These are phyloP conservation scores for Boletellus sp. DNA, from an alignment of 768 basidiomycete genomes.

Conservation along the genomic window DNA sequence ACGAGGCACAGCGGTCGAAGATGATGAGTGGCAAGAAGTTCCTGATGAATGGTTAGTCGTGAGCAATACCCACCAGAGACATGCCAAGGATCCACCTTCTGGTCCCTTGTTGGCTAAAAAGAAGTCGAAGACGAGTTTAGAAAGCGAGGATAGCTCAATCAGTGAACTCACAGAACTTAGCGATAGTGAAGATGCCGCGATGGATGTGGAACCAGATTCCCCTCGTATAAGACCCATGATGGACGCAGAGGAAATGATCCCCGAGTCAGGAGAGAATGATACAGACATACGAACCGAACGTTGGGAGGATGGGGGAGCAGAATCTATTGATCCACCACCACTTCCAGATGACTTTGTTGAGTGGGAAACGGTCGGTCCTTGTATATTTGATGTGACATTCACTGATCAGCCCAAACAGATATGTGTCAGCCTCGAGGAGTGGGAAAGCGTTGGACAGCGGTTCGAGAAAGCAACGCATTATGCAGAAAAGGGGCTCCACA, in stretches of 20 bases:
- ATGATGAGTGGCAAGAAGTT: constrained; percentile 72
- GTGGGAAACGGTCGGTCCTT: constrained; percentile 82
- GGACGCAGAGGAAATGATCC: constrained; percentile 2
- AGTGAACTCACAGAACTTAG: constrained; percentile 77
- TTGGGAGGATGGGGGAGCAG: constrained; percentile 1
- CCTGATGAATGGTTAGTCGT: constrained; percentile 64
- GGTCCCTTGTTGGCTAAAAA: constrained; percentile 8
- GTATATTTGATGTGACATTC: neutral
- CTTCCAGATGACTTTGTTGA: constrained; percentile 62
- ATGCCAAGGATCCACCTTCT: constrained; percentile 10
- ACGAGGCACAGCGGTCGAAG: constrained; percentile 49
- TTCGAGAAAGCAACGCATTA: constrained; percentile 78
- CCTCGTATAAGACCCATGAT: neutral
- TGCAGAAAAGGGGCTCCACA: constrained; percentile 75
- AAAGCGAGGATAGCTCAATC: constrained; percentile 56
- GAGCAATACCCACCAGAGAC: constrained; percentile 17
- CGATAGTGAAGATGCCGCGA: constrained; percentile 37
- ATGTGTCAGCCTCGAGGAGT: constrained; percentile 78
- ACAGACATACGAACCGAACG: constrained; percentile 1
- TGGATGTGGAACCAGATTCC: constrained; percentile 11
- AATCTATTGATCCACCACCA: constrained; percentile 6
- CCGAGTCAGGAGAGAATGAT: neutral
- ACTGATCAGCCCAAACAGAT: constrained; percentile 46
- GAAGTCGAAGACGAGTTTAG: constrained; percentile 54
- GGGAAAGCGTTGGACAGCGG: constrained; percentile 73